A percentile compares a stretch with the other conserved stretches of the same genome.
Evolutionary conservation across 805 yeast genomes (phyloP).

Genomic region (Zygosaccharomyces bailii): DNA sequence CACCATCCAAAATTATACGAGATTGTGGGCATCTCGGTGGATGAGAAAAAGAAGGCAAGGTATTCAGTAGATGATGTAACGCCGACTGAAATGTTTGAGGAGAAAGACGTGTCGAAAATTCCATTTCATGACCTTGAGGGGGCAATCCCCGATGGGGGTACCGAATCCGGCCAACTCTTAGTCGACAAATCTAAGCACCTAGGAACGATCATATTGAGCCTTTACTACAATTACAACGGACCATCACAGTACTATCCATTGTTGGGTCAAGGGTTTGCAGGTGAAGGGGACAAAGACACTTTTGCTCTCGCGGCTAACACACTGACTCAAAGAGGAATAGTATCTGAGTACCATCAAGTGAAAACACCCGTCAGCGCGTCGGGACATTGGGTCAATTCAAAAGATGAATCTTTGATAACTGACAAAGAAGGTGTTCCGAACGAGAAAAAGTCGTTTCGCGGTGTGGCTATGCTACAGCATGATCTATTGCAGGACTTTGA

Average conservation of each 20-base stretch:
- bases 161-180: conserved; percentile 70
- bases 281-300: conserved; percentile 79
- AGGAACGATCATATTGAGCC: conserved; percentile 53
- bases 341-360: conserved; percentile 44
- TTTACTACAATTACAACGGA: conserved; percentile 66
- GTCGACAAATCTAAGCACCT: conserved; percentile 59
- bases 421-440: conserved; percentile 28
- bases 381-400: conserved; percentile 35
- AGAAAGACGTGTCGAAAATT: conserved; percentile 33
- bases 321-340: conserved; percentile 31
- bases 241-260: conserved; percentile 66
- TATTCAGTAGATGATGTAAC: conserved; percentile 35
- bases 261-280: conserved; percentile 71
- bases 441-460: conserved; percentile 41
- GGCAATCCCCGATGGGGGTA: conserved; percentile 63
- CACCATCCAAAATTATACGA: conserved; percentile 71
- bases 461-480: conserved; percentile 75
- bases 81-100: conserved; percentile 29
- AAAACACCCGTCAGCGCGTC: conserved; percentile 37
- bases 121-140: conserved; percentile 60
- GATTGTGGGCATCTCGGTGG: conserved; percentile 56
- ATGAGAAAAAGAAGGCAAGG: conserved; percentile 39
- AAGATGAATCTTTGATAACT: conserved; percentile 10
- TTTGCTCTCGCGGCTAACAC: conserved; percentile 62
- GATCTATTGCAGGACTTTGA: conserved; percentile 61